Evolutionary conservation across 2,329 filamentous ascomycete genomes (phyloP).

Genomic region (Chaetomiaceae sp.): DNA sequence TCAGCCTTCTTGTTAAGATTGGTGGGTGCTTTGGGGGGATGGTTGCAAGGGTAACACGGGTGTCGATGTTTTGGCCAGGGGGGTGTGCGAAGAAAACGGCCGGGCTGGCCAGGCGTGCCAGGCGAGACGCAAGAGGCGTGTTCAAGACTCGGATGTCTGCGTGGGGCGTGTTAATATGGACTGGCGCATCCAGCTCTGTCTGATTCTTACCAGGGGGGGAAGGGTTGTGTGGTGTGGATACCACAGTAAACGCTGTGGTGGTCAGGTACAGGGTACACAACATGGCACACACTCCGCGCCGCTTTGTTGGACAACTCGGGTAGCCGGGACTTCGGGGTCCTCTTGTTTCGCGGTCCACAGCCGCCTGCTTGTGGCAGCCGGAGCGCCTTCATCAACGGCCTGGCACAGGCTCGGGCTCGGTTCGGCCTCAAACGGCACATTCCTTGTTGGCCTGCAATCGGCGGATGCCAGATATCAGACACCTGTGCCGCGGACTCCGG

Average conservation of each 20-base stretch:
- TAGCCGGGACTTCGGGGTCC: background rate
- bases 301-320: background rate
- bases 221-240: too few relatives aligned
- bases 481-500: slow-evolving; percentile 2
- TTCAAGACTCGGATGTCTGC: too few relatives aligned
- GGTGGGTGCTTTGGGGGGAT: background rate
- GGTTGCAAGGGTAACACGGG: background rate
- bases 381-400: slow-evolving; percentile 2
- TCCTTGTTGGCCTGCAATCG: slow-evolving; percentile 8
- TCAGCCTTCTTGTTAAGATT: background rate
- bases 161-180: too few relatives aligned
- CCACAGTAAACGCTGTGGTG: too few relatives aligned
- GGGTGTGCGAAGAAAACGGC: slow-evolving; percentile 4
- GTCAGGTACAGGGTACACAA: too few relatives aligned
- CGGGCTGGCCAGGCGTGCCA: too few relatives aligned
- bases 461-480: slow-evolving; percentile 10
- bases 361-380: background rate
- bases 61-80: background rate
- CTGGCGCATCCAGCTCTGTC: too few relatives aligned
- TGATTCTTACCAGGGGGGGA: too few relatives aligned
- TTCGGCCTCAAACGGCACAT: slow-evolving; percentile 10
- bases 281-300: too few relatives aligned
- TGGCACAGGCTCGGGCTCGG: slow-evolving; percentile 8
- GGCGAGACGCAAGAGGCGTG: too few relatives aligned
- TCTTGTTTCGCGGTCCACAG: background rate